Percentiles rank a stretch among this genome's conserved stretches.
Conservation (phyloP, 2,329 filamentous ascomycete species). For the Verticillium dahliae region DNA sequence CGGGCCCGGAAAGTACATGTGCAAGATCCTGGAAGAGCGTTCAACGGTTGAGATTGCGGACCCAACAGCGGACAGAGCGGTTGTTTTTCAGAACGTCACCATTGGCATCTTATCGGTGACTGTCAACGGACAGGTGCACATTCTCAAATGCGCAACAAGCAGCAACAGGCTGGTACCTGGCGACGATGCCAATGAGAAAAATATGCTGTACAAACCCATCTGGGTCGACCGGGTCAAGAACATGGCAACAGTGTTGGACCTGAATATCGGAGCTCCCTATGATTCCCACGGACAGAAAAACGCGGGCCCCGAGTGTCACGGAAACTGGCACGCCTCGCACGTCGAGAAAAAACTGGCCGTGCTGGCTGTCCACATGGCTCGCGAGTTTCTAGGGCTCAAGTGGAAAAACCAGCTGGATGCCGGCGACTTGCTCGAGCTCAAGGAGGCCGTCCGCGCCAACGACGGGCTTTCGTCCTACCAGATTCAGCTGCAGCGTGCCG, state of each 20-base stretch:
- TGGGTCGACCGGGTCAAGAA: constrained; percentile 24
- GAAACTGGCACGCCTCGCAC: constrained; percentile 22
- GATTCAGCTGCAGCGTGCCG: constrained; percentile 4
- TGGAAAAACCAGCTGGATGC: background rate
- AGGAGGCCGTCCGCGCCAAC: background rate
- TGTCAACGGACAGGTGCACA: background rate
- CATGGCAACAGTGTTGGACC: constrained; percentile 19
- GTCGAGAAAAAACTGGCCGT: constrained; percentile 33
- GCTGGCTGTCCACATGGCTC: constrained; percentile 18
- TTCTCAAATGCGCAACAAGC: background rate
- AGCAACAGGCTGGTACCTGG: background rate
- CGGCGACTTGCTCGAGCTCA: background rate
- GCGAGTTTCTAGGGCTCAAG: background rate
- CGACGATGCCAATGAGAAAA: accelerated
- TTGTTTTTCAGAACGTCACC: background rate
- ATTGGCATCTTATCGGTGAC: background rate
- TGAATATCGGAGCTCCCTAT: constrained; percentile 21
- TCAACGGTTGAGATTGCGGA: background rate
- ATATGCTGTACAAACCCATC: constrained; percentile 18
- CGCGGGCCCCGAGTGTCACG: background rate
- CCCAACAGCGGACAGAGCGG: background rate
- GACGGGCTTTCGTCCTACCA: background rate
- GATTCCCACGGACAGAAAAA: constrained; percentile 13
- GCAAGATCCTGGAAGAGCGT: background rate
- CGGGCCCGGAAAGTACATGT: background rate